phyloP scores from a whole-genome alignment of 192 early-diverging fungal genomes.

The Coemansia guatemalensis region DNA sequence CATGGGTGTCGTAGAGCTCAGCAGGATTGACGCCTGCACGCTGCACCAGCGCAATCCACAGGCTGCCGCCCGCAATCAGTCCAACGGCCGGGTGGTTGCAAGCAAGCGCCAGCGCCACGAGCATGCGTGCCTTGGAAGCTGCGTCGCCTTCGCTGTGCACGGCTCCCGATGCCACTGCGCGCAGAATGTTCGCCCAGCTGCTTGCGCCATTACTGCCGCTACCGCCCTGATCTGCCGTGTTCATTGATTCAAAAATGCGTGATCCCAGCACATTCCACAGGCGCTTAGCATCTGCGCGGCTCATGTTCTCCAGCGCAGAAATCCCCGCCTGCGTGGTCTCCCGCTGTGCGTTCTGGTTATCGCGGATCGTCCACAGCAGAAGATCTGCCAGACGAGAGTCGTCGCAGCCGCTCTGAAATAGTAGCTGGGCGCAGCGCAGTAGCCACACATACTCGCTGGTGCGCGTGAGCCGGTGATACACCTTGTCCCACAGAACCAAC shows the following conservation, averaged over 20 bases:
- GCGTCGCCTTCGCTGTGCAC: conserved; percentile 8
- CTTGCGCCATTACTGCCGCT: not conserved
- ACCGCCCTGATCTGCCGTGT: conserved; percentile 4
- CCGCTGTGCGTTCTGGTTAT: conserved; percentile 31
- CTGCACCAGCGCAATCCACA: conserved; percentile 86
- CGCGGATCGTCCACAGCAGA: conserved; percentile 38
- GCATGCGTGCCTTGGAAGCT: conserved; percentile 7
- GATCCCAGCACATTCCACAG: conserved; percentile 28
- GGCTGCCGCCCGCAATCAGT: conserved; percentile 58
- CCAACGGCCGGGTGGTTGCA: conserved; percentile 28
- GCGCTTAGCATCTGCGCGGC: conserved; percentile 11
- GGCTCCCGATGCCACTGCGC: conserved; percentile 11
- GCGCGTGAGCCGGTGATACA: conserved; percentile 68
- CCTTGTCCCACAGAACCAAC: conserved; percentile 80
- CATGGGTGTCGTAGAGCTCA: conserved; percentile 55
- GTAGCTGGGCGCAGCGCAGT: conserved; percentile 57
- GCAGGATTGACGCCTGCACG: conserved; percentile 69
- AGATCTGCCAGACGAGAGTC: conserved; percentile 27
- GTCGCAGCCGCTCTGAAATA: conserved; percentile 33
- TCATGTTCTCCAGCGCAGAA: conserved; percentile 17
- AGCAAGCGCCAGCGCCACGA: conserved; percentile 60
- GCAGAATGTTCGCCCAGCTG: conserved; percentile 32
- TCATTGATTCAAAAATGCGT: conserved; percentile 19
- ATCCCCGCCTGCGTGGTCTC: conserved; percentile 5
- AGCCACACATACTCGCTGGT: conserved; percentile 68